Evolutionary conservation across 352 stramenopile species (phyloP).

Genomic region (Phytophthora fragariaefolia): DNA sequence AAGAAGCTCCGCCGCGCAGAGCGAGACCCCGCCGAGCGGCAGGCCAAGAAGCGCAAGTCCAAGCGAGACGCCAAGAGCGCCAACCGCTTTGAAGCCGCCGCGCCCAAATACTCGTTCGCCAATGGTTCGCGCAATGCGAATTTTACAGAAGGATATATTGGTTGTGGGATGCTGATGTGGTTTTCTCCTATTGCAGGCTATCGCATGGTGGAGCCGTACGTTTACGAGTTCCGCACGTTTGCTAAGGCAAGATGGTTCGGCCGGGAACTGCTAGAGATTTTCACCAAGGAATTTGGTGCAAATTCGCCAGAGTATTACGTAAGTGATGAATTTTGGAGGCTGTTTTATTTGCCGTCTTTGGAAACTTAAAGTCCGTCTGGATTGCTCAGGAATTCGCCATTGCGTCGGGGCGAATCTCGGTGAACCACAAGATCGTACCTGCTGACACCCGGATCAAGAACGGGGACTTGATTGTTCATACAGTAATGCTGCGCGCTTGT

Average conservation of each 20-base stretch:
- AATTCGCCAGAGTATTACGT: constrained; percentile 90
- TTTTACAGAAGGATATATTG: constrained; percentile 3
- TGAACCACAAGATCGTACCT: constrained; percentile 89
- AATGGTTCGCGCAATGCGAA: constrained; percentile 43
- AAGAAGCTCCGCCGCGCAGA: constrained; percentile 51
- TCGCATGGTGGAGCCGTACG: constrained; percentile 92
- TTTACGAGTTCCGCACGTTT: constrained; percentile 95
- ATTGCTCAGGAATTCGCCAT: constrained; percentile 89
- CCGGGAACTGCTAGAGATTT: constrained; percentile 92
- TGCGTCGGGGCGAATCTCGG: constrained; percentile 92
- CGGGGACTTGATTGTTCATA: constrained; percentile 94
- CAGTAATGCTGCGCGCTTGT: constrained; percentile 38
- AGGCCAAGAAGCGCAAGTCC: constrained; percentile 59
- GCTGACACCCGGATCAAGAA: constrained; percentile 90
- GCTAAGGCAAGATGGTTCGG: constrained; percentile 96
- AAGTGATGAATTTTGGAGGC: constrained; percentile 5
- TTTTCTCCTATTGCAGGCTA: constrained; percentile 58
- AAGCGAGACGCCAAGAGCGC: constrained; percentile 55
- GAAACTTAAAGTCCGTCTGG: constrained; percentile 12
- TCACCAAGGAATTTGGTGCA: constrained; percentile 85
- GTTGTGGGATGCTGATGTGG: neutral
- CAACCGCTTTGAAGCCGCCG: constrained; percentile 44
- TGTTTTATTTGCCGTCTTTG: constrained; percentile 1
- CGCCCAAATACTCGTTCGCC: constrained; percentile 67
- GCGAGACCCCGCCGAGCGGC: constrained; percentile 33